Evolutionary conservation across 1,284 basidiomycete species (phyloP), one percentile per base, ranked within the genome.

Genomic region (Mycena sp.): DNA sequence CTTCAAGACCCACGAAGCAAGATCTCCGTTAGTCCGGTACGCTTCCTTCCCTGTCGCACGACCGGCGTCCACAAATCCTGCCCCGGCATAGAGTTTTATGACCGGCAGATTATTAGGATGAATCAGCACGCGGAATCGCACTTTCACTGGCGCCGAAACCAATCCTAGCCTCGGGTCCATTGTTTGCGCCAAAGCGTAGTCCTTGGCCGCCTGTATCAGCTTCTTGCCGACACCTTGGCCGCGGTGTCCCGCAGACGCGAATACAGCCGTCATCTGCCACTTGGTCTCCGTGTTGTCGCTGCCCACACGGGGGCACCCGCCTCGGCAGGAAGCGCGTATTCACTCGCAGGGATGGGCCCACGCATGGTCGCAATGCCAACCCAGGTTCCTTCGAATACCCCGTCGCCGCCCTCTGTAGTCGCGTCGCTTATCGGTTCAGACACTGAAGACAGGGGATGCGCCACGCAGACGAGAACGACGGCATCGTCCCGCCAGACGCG

Each of bases 251-350:
- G 32, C 46, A 1, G 64, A 65, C 16, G 60, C 55, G 38, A 58
- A 65, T 2, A 65, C 56, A 0, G 60, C 64, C 1, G 64, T 65
- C 64, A 65, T 65, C 35, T 65, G 64, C 64, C 64, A 65, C 35
- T 48, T 53, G 7, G 64, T 65, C 46, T 65, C 64, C 16, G 2
- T 48, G 11, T 41, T 51, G 60, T 62, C 60, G 38, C 16, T 40
- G 25, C 46, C 40, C 4, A 23, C n/a, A 0, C 32, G 25, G 2
- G 56, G 50, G 9, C 44, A 21, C 6, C 17, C 56, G 51, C 38
- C 28, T 61, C 58, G 11, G 48, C 40, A 11, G 43, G 35, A 3
- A 65, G 56, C 2, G 44, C 54, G 32, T 65, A 65, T 21, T 65
- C 64, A 16, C 19, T 6, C 6, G 11, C 51, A 1, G 59, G 32